phyloP scores from a whole-genome alignment of 108 stramenopile genomes.

The Aurantiochytrium sp. region DNA sequence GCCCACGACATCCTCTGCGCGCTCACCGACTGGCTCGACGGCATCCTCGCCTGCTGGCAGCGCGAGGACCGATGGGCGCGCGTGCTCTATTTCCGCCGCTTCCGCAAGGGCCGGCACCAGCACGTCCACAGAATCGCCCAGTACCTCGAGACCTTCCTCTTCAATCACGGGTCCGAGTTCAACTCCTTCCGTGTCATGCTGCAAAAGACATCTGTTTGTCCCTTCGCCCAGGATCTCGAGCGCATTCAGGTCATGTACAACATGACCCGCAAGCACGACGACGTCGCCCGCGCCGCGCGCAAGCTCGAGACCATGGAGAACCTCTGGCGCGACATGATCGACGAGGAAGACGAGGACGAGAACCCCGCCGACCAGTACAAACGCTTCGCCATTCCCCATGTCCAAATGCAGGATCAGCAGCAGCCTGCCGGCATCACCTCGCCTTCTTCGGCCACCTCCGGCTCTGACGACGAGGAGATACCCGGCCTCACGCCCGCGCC shows the following conservation, averaged over 20 bases:
- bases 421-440: neutral
- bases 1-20: neutral
- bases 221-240: neutral
- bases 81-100: neutral
- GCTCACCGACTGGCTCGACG: neutral
- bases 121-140: neutral
- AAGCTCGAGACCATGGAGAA: neutral
- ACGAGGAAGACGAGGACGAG: neutral
- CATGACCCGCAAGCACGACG: neutral
- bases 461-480: neutral
- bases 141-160: constrained; percentile 7
- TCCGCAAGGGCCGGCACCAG: neutral
- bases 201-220: neutral
- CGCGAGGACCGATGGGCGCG: neutral
- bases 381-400: neutral
- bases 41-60: neutral
- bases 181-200: neutral
- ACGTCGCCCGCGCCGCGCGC: neutral
- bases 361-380: neutral
- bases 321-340: neutral
- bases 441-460: neutral
- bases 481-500: neutral
- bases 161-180: neutral
- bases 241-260: neutral
- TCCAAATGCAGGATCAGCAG: neutral